Percentiles rank a stretch among this genome's conserved stretches.
phyloP scores from a whole-genome alignment of 164 flowering plant species.

The Cinnamomum chago region DNA sequence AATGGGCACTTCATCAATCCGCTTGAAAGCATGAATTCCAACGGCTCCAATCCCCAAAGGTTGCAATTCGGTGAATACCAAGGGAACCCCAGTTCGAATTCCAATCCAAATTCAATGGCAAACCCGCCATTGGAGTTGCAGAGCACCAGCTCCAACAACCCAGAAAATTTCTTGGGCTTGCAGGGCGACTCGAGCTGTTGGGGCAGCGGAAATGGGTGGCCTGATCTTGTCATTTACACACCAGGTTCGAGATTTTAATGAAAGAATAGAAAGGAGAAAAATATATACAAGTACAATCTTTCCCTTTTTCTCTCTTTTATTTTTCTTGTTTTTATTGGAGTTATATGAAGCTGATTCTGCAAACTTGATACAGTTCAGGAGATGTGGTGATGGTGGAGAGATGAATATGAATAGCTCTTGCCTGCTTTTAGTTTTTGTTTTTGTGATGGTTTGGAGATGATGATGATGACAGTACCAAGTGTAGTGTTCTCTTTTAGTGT shows the following conservation, averaged over 20 bases:
- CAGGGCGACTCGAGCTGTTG: slow-evolving; percentile 36
- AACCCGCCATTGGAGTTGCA: slow-evolving; percentile 6
- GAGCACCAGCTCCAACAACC: not conserved
- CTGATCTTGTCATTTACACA: slow-evolving; percentile 72
- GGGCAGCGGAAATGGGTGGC: slow-evolving; percentile 53
- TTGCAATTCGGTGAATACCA: slow-evolving; percentile 20
- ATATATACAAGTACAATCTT: not conserved
- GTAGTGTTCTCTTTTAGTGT: not conserved
- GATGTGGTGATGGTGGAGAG: slow-evolving; percentile 11
- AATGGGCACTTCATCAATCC: slow-evolving; percentile 35
- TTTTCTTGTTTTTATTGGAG: not conserved
- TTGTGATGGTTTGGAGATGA: slow-evolving; percentile 5
- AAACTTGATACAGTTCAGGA: not conserved
- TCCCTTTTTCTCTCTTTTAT: not conserved
- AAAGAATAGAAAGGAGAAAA: not conserved
- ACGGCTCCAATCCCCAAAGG: slow-evolving; percentile 11
- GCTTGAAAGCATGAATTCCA: slow-evolving; percentile 29
- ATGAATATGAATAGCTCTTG: slow-evolving; percentile 9
- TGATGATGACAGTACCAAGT: not conserved
- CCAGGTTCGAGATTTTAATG: slow-evolving; percentile 54
- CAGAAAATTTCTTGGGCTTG: slow-evolving; percentile 28
- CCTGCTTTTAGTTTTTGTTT: not conserved
- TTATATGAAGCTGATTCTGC: not conserved
- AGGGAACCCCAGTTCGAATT: slow-evolving; percentile 14
- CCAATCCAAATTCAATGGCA: not conserved